A percentile compares a stretch with the other conserved stretches of the same genome.
phyloP scores from a whole-genome alignment of 2,329 filamentous ascomycete species.

The Venturia asperata region DNA sequence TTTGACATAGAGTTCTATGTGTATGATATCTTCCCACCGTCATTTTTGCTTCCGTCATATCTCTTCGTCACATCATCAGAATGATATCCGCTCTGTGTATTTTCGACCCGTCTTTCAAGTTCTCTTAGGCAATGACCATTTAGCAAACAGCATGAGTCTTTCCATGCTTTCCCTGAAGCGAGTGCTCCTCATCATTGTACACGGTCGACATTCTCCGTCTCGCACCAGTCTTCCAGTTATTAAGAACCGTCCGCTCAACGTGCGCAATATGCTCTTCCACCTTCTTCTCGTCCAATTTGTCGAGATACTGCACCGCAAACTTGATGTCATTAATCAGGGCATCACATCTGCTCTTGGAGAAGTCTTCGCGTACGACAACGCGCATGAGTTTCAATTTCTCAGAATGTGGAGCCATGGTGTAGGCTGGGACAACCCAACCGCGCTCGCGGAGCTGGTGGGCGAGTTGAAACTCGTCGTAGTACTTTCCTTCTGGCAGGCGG shows the following conservation, averaged over 20 bases:
- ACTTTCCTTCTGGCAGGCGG: conserved; percentile 56
- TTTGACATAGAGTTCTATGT: too few relatives aligned
- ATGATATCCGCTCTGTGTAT: too few relatives aligned
- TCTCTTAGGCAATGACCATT: neutral
- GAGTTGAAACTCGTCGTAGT: conserved; percentile 49
- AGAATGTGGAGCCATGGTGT: conserved; percentile 78
- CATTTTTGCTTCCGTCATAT: too few relatives aligned
- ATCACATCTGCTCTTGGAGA: conserved; percentile 75
- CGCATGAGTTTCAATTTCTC: conserved; percentile 82
- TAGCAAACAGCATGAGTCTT: conserved; percentile 88
- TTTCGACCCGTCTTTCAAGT: too few relatives aligned
- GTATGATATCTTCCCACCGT: too few relatives aligned
- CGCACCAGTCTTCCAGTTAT: conserved; percentile 15
- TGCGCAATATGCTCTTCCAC: conserved; percentile 64
- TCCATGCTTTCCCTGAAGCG: conserved; percentile 78
- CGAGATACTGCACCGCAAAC: conserved; percentile 63
- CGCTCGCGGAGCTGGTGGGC: conserved; percentile 81
- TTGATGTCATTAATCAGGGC: conserved; percentile 70
- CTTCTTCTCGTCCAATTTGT: conserved; percentile 64
- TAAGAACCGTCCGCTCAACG: conserved; percentile 21
- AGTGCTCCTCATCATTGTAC: conserved; percentile 71
- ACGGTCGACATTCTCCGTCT: conserved; percentile 21
- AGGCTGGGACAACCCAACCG: conserved; percentile 90
- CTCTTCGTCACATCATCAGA: too few relatives aligned
- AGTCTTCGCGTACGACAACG: conserved; percentile 88